Percentiles rank a stretch among this genome's conserved stretches.
Evolutionary conservation across 768 basidiomycete species (phyloP).

Genomic region (Calocera cornea): DNA sequence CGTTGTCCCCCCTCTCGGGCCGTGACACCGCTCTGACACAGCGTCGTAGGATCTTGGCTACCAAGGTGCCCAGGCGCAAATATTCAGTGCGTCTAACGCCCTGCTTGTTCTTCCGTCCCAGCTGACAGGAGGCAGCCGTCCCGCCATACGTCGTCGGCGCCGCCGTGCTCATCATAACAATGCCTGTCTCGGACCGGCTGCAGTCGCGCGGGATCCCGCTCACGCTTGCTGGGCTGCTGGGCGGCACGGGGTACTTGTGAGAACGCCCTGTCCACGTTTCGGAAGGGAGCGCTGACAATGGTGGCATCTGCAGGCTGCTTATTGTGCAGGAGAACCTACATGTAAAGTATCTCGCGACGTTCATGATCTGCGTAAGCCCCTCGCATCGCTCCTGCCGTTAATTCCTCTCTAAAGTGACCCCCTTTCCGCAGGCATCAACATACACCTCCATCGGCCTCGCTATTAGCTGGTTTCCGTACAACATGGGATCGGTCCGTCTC

Average conservation of each 20-base stretch:
- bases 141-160: slow-evolving; percentile 68
- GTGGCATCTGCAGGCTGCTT: slow-evolving; percentile 32
- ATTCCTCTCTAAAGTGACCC: not conserved
- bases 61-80: not conserved
- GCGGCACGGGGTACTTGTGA: not conserved
- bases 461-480: slow-evolving; percentile 59
- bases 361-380: slow-evolving; percentile 36
- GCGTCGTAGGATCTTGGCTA: not conserved
- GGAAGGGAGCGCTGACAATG: not conserved
- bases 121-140: slow-evolving; percentile 56
- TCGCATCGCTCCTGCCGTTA: not conserved
- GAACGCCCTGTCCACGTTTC: not conserved
- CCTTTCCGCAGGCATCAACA: slow-evolving; percentile 34
- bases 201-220: slow-evolving; percentile 39
- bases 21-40: not conserved
- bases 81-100: not conserved
- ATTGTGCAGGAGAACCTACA: slow-evolving; percentile 42
- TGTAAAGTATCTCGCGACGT: slow-evolving; percentile 60
- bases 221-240: not conserved
- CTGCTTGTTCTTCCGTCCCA: not conserved
- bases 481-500: not conserved
- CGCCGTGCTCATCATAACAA: slow-evolving; percentile 43
- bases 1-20: slow-evolving; percentile 12
- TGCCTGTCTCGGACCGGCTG: slow-evolving; percentile 52
- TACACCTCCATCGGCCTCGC: slow-evolving; percentile 62